These are phyloP conservation scores for Aspergillus ochraceoroseus DNA, from an alignment of 2,329 filamentous ascomycete genomes.

Conservation along the genomic window DNA sequence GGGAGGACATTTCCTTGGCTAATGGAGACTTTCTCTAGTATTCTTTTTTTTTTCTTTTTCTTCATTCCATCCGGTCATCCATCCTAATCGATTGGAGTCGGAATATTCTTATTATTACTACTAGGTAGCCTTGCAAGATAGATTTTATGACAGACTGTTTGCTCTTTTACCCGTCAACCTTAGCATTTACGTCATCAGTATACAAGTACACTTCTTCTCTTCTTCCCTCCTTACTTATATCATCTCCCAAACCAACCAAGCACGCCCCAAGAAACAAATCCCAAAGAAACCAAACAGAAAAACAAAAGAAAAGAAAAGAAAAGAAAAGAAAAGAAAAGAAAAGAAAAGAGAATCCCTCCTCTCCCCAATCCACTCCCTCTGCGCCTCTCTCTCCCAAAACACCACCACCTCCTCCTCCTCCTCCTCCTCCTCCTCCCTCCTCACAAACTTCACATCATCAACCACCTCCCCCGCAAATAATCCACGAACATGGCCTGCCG, in stretches of 20 bases:
- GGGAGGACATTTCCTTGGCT: slow-evolving; percentile 11
- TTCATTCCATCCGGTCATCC: slow-evolving; percentile 4
- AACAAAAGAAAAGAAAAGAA: neutral
- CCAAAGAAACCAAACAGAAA: neutral
- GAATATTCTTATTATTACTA: too few species aligned
- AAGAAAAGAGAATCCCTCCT: slow-evolving; percentile 22
- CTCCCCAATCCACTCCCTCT: slow-evolving; percentile 27
- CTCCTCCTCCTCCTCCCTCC: slow-evolving; percentile 24
- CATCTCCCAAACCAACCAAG: neutral
- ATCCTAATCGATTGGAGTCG: too few species aligned
- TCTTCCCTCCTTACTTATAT: neutral
- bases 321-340: slow-evolving; percentile 6
- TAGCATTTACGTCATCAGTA: neutral
- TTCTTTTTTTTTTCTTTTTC: slow-evolving; percentile 1
- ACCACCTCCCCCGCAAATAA: slow-evolving; percentile 21
- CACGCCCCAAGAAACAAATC: neutral
- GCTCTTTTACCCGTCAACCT: neutral
- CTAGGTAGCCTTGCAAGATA: too few species aligned
- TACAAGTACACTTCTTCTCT: neutral
- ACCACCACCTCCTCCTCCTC: slow-evolving; percentile 29
- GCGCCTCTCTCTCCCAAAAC: too few species aligned
- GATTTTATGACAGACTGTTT: too few species aligned
- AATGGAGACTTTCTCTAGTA: slow-evolving; percentile 2
- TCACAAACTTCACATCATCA: slow-evolving; percentile 39
- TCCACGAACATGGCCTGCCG: slow-evolving; percentile 41